These are phyloP conservation scores for Talaromyces sp. DNA, from an alignment of 2,329 filamentous ascomycete species.

Conservation along the genomic window DNA sequence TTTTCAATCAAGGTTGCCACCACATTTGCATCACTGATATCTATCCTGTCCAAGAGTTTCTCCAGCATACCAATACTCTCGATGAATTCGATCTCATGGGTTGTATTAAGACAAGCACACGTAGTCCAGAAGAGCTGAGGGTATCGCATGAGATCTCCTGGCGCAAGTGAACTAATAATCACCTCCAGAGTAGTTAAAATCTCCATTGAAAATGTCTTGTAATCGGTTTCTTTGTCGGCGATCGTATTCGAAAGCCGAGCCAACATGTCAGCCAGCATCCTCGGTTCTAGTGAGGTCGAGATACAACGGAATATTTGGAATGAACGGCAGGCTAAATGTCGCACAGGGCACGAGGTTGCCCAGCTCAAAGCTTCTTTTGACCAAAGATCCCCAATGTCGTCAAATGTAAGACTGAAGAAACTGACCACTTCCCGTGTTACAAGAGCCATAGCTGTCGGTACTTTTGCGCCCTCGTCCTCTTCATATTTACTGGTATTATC, in stretches of 20 bases:
- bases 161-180: slow-evolving; percentile 78
- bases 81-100: slow-evolving; percentile 91
- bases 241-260: slow-evolving; percentile 93
- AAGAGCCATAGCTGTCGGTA: slow-evolving; percentile 81
- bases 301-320: slow-evolving; percentile 98
- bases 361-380: slow-evolving; percentile 84
- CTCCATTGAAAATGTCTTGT: slow-evolving; percentile 96
- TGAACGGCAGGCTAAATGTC: slow-evolving; percentile 90
- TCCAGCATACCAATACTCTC: slow-evolving; percentile 90
- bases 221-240: slow-evolving; percentile 88
- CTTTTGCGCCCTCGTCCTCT: slow-evolving; percentile 70
- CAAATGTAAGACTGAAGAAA: slow-evolving; percentile 80
- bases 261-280: slow-evolving; percentile 96
- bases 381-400: slow-evolving; percentile 86
- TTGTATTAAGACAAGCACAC: slow-evolving; percentile 91
- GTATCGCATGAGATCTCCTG: slow-evolving; percentile 76
- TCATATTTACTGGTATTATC: slow-evolving; percentile 76
- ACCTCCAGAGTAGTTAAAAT: slow-evolving; percentile 91
- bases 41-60: slow-evolving; percentile 75
- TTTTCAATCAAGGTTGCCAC: slow-evolving; percentile 69
- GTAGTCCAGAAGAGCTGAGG: slow-evolving; percentile 98
- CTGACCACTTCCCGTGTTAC: slow-evolving; percentile 77
- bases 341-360: slow-evolving; percentile 94
- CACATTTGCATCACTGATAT: slow-evolving; percentile 67
- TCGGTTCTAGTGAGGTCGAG: slow-evolving; percentile 80